These are phyloP conservation scores for Lipomyces starkeyi DNA, from an alignment of 805 yeast species.

Conservation along the genomic window DNA sequence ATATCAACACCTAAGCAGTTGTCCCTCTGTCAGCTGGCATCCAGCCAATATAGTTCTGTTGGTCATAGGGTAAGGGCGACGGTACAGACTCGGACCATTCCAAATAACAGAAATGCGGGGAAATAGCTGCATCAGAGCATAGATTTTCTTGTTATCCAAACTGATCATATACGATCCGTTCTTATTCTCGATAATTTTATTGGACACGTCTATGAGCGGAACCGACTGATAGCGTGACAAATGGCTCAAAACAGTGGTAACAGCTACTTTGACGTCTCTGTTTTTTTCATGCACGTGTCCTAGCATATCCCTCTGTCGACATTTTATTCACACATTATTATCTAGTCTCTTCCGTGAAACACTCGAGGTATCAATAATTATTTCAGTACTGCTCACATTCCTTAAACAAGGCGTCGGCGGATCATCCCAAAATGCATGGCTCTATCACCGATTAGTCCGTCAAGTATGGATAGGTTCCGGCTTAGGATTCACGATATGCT, in stretches of 20 bases:
- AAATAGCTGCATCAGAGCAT: too few relatives aligned
- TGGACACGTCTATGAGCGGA: neutral
- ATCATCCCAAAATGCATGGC: constrained; percentile 43
- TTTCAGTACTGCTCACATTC: constrained; percentile 90
- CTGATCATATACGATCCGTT: neutral
- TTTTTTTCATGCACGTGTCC: constrained; percentile 38
- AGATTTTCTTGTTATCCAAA: neutral
- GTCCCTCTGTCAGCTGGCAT: too few relatives aligned
- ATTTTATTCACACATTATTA: too few relatives aligned
- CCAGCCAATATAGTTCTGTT: neutral
- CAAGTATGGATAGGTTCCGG: constrained; percentile 90
- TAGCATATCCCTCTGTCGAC: neutral
- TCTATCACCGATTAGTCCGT: constrained; percentile 65
- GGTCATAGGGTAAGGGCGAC: neutral
- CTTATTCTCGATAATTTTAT: neutral
- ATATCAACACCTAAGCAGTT: too few relatives aligned
- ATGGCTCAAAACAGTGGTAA: neutral
- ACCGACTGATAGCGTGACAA: neutral
- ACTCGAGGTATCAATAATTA: constrained; percentile 88
- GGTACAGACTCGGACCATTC: neutral
- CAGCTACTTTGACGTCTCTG: constrained; percentile 55
- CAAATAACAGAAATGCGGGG: neutral
- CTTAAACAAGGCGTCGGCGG: constrained; percentile 84
- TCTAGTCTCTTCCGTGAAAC: constrained; percentile 81
- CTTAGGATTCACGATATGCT: constrained; percentile 76